A percentile compares a stretch with the other conserved stretches of the same genome.
Evolutionary conservation across 306 rosid species (phyloP).

Genomic region (Ochetophila trinervis): DNA sequence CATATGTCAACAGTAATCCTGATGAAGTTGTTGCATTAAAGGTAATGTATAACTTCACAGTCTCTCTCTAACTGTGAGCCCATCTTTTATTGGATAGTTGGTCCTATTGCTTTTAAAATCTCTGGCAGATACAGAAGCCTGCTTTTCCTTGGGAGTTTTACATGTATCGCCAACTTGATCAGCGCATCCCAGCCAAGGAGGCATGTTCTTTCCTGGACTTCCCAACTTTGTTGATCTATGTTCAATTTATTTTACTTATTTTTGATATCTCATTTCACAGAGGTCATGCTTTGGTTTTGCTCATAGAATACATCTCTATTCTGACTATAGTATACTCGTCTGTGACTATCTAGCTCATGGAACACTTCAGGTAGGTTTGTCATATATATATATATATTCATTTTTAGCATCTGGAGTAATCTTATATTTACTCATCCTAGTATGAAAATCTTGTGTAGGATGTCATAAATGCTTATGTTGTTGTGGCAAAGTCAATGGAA

Average conservation of each 20-base stretch:
- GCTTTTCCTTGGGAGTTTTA: constrained; percentile 93
- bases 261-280: constrained; percentile 45
- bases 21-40: constrained; percentile 79
- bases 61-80: constrained; percentile 6
- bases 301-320: constrained; percentile 64
- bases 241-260: constrained; percentile 31
- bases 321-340: constrained; percentile 77
- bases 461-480: constrained; percentile 66
- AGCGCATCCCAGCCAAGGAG: constrained; percentile 55
- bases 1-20: constrained; percentile 59
- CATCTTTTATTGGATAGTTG: constrained; percentile 17
- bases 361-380: constrained; percentile 70
- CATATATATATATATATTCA: constrained; percentile 11
- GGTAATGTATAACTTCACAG: constrained; percentile 33
- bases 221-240: constrained; percentile 19
- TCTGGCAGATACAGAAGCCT: constrained; percentile 81
- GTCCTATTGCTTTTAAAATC: constrained; percentile 13
- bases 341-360: constrained; percentile 77
- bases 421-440: constrained; percentile 19
- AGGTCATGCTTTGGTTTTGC: constrained; percentile 84
- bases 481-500: constrained; percentile 77
- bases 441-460: constrained; percentile 52
- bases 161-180: constrained; percentile 88
- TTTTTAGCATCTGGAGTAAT: constrained; percentile 14
- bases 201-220: constrained; percentile 34